Conservation (phyloP, 176 grass and related monocot genomes). For the Aegilops speltoides region DNA sequence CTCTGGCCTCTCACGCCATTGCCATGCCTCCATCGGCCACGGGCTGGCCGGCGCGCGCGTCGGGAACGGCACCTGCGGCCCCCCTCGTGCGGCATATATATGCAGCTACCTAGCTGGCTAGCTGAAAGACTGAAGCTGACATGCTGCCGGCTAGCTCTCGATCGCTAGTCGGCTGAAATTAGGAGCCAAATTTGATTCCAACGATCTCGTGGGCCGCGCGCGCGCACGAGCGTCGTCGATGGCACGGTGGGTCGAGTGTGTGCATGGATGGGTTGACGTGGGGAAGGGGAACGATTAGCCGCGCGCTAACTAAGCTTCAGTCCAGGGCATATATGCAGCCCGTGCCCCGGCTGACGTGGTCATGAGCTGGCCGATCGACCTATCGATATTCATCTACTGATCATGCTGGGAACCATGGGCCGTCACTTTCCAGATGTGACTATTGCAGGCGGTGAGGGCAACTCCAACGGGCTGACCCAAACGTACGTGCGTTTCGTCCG, state of each 20-base stretch:
- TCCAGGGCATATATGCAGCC: too few species aligned
- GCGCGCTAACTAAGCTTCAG: too few species aligned
- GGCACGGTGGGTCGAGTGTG: background rate
- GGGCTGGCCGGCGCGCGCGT: conserved; percentile 8
- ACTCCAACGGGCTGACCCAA: too few species aligned
- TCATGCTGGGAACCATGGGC: too few species aligned
- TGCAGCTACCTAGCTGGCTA: background rate
- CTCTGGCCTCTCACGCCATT: background rate
- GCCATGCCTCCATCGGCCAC: background rate
- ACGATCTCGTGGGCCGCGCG: background rate
- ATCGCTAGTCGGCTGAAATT: background rate
- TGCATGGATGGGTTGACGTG: background rate
- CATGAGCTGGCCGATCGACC: too few species aligned
- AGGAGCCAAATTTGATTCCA: background rate
- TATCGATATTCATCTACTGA: too few species aligned
- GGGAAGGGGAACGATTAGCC: too few species aligned
- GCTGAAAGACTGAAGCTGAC: conserved; percentile 16
- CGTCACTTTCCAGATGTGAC: too few species aligned
- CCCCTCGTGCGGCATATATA: background rate
- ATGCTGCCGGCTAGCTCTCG: background rate
- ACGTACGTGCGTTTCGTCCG: too few species aligned
- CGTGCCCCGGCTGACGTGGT: too few species aligned
- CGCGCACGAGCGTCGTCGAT: background rate
- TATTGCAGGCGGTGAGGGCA: too few species aligned
- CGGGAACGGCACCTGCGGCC: conserved; percentile 6